These are phyloP conservation scores for Sparassis latifolia DNA, from an alignment of 1,284 basidiomycete species.

Conservation along the genomic window DNA sequence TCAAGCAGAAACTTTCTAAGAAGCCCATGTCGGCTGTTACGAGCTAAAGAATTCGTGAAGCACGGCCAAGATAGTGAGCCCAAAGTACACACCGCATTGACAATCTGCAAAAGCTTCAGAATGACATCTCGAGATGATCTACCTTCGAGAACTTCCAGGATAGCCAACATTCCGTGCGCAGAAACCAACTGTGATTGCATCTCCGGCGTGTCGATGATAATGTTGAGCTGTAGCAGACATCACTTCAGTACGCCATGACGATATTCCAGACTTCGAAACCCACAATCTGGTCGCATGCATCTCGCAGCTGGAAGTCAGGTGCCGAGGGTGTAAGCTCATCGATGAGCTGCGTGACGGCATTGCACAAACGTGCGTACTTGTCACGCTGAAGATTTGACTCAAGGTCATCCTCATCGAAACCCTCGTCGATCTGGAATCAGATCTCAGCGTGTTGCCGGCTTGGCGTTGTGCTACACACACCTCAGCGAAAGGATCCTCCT, in stretches of 20 bases:
- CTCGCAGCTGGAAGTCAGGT: slow-evolving; percentile 72
- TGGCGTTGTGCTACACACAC: slow-evolving; percentile 30
- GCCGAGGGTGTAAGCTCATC: slow-evolving; percentile 80
- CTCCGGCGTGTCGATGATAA: slow-evolving; percentile 81
- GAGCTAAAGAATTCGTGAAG: slow-evolving; percentile 44
- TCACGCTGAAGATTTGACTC: slow-evolving; percentile 87
- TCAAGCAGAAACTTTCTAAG: slow-evolving; percentile 92
- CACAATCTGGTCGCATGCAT: slow-evolving; percentile 86
- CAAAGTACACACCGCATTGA: slow-evolving; percentile 67
- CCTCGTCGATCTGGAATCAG: slow-evolving; percentile 73
- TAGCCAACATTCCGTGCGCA: slow-evolving; percentile 90
- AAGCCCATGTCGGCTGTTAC: slow-evolving; percentile 82
- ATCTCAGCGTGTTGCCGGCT: neutral
- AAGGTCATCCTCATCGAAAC: slow-evolving; percentile 81
- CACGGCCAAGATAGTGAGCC: slow-evolving; percentile 1
- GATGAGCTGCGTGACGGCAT: slow-evolving; percentile 76
- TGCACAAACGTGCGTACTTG: slow-evolving; percentile 82
- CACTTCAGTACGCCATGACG: slow-evolving; percentile 1
- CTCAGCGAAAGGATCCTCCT: slow-evolving; percentile 93
- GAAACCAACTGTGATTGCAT: slow-evolving; percentile 87
- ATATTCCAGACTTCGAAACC: slow-evolving; percentile 18
- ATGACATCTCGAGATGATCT: slow-evolving; percentile 79
- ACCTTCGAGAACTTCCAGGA: slow-evolving; percentile 87
- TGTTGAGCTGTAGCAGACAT: slow-evolving; percentile 47
- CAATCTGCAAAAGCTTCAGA: slow-evolving; percentile 79